These are phyloP conservation scores for Globisporangium barbulae DNA, from an alignment of 352 stramenopile genomes.

Conservation along the genomic window DNA sequence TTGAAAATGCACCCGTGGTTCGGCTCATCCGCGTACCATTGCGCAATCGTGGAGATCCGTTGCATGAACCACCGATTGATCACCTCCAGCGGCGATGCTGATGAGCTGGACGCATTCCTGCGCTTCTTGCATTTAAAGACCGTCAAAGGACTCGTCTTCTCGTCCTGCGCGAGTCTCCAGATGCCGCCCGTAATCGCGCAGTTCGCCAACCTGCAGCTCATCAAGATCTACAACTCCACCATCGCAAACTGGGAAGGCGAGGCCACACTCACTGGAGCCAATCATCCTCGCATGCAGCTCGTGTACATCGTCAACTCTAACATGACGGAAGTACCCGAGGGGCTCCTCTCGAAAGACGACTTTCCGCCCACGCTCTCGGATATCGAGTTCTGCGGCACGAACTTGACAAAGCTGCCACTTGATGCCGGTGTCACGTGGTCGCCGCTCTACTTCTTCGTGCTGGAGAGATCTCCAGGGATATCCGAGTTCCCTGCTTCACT, in stretches of 20 bases:
- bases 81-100: neutral
- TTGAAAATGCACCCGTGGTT: slow-evolving; percentile 2
- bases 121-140: slow-evolving; percentile 17
- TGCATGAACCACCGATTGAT: neutral
- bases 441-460: slow-evolving; percentile 3
- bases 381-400: slow-evolving; percentile 40
- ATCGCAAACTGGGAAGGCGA: slow-evolving; percentile 23
- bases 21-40: neutral
- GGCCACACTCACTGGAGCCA: slow-evolving; percentile 19
- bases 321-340: slow-evolving; percentile 27
- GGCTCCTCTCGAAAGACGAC: slow-evolving; percentile 25
- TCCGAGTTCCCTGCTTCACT: neutral
- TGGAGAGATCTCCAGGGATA: slow-evolving; percentile 1
- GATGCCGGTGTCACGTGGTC: neutral
- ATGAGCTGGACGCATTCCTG: slow-evolving; percentile 20
- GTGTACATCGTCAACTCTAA: slow-evolving; percentile 32
- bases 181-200: slow-evolving; percentile 19
- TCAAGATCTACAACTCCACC: slow-evolving; percentile 48
- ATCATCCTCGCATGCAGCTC: slow-evolving; percentile 22
- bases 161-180: slow-evolving; percentile 30
- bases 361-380: slow-evolving; percentile 32
- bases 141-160: slow-evolving; percentile 25
- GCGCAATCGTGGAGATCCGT: slow-evolving; percentile 3
- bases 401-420: slow-evolving; percentile 21
- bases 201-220: slow-evolving; percentile 26